These are phyloP conservation scores for Neonectria faginata DNA, from an alignment of 2,329 filamentous ascomycete genomes.

Conservation along the genomic window DNA sequence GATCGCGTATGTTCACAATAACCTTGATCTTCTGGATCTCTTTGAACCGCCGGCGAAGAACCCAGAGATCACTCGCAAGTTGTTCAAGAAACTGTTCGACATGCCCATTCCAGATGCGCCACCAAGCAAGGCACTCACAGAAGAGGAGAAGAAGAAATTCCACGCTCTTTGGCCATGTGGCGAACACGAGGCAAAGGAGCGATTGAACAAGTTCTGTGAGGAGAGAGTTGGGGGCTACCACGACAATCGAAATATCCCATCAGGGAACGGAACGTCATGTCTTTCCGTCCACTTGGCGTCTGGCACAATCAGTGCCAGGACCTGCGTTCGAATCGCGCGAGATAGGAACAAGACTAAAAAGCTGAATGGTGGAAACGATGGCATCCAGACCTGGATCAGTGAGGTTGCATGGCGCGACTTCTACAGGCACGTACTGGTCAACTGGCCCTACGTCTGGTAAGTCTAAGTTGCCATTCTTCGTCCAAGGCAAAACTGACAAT, in stretches of 20 bases:
- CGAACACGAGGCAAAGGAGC: conserved; percentile 75
- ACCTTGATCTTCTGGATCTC: conserved; percentile 74
- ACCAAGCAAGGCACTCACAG: conserved; percentile 68
- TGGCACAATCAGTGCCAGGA: conserved; percentile 75
- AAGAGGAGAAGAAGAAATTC: conserved; percentile 69
- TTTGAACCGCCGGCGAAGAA: conserved; percentile 62
- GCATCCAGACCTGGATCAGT: conserved; percentile 80
- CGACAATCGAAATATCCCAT: conserved; percentile 73
- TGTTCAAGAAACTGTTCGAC: conserved; percentile 69
- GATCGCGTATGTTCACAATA: conserved; percentile 77
- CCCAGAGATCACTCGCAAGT: conserved; percentile 51
- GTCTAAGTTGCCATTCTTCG: conserved; percentile 37
- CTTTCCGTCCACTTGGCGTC: conserved; percentile 79
- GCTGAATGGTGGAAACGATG: conserved; percentile 74
- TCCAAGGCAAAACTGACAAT: conserved; percentile 11
- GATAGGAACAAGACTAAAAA: conserved; percentile 72
- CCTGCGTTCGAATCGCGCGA: conserved; percentile 72
- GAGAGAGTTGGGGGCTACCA: conserved; percentile 73
- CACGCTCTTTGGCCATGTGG: conserved; percentile 77
- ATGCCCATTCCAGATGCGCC: conserved; percentile 71
- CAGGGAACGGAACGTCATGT: conserved; percentile 71
- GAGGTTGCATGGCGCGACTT: conserved; percentile 91
- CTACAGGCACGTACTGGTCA: conserved; percentile 84
- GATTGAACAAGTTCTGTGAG: conserved; percentile 75
- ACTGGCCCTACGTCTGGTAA: conserved; percentile 86